Conservation (phyloP, 352 stramenopile genomes). For the Phytophthora brassicae region DNA sequence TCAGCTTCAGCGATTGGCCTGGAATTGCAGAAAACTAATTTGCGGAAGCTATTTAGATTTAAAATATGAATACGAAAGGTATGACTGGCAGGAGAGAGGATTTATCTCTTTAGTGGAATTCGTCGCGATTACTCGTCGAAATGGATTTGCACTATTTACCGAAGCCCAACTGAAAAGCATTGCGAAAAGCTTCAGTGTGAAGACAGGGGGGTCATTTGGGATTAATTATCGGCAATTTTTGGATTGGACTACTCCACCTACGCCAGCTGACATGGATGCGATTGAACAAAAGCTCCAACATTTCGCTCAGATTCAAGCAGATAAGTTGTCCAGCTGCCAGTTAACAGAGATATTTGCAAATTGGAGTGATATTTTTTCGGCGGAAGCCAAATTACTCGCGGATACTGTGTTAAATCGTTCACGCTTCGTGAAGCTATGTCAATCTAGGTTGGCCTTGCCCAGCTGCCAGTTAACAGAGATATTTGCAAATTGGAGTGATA, state of each 20-base stretch:
- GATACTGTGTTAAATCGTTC: conserved; percentile 31
- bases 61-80: conserved; percentile 57
- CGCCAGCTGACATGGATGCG: conserved; percentile 36
- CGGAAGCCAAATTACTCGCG: conserved; percentile 23
- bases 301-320: conserved; percentile 38
- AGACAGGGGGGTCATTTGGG: conserved; percentile 45
- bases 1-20: conserved; percentile 48
- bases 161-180: conserved; percentile 42
- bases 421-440: conserved; percentile 46
- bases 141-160: conserved; percentile 55
- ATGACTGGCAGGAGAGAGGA: conserved; percentile 59
- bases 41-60: conserved; percentile 38
- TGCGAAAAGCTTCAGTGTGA: conserved; percentile 55
- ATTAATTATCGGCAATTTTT: conserved; percentile 73
- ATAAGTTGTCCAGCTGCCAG: conserved; percentile 30
- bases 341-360: conserved; percentile 39
- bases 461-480: conserved; percentile 44
- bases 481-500: conserved; percentile 40
- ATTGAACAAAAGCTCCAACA: conserved; percentile 55
- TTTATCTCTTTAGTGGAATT: conserved; percentile 56
- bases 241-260: conserved; percentile 59
- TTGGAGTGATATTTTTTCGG: conserved; percentile 47
- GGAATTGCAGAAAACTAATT: conserved; percentile 54
- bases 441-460: too few species aligned
- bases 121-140: conserved; percentile 31